Base-by-base conservation (phyloP, 2,329 filamentous ascomycete genomes). In the Colletotrichum melonis region DNA sequence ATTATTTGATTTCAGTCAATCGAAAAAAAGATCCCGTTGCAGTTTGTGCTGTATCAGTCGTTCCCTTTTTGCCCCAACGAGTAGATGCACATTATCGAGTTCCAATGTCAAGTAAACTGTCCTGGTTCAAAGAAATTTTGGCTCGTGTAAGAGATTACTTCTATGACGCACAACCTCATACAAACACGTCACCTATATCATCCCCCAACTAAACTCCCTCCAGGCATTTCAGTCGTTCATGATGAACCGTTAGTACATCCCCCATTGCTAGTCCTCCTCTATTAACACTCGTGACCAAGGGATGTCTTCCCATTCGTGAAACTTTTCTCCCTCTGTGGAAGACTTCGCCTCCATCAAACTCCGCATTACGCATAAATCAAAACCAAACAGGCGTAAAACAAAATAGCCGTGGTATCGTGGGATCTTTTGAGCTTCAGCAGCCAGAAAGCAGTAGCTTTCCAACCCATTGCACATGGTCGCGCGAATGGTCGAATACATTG, bases 331-430 rank as follows among this genome's bases (percentile, higher is more conserved):
- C 35, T 19, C 4, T 16, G 26, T 12, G 19, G 19, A 49, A 35
- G 28, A 16, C 46, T 35, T 30, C 32, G n/a, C n/a, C 19, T 19
- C 28, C 46, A 58, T 14, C 19, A n/a, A 49, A 49, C 42, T 49
- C 28, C 35, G 9, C 49, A 22, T 30, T 38, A n/a, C 28, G 24
- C 24, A 63, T 63, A 32, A 63, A 35, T 12, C 32, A 35, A 35
- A 63, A 59, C 28, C 52, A 58, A 46, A 28, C 16, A 46, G 52
- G 8, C n/a, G 24, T 46, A 49, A 49, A 32, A 19, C 16, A n/a
- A 38, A 54, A 56, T 56, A 55, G 58, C 32, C 66, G 49, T 63
- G 66, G 32, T 28, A 35, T 57, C 52, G 63, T 24, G 32, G 58
- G 58, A 35, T 67, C 12, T 22, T 49, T 35, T 55, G 42, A 12